phyloP scores from a whole-genome alignment of 805 yeast species.

The Hanseniaspora clermontiae region DNA sequence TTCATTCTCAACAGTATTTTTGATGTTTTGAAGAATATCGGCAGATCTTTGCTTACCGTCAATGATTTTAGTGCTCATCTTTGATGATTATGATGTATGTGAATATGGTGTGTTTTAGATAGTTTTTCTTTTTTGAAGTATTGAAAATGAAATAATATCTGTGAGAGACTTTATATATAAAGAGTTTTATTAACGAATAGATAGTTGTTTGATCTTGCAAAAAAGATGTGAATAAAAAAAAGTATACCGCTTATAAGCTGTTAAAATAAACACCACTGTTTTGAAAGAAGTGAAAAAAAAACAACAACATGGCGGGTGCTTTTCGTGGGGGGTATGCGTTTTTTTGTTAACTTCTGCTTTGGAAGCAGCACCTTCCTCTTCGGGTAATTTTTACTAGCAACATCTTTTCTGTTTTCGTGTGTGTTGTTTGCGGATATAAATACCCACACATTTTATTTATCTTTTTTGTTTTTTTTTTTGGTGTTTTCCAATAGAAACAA shows the following conservation, averaged over 20 bases:
- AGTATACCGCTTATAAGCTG: neutral
- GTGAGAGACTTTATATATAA: too few relatives aligned
- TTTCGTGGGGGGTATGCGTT: too few relatives aligned
- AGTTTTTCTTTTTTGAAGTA: too few relatives aligned
- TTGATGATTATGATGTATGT: neutral
- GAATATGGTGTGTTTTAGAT: too few relatives aligned
- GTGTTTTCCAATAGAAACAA: neutral
- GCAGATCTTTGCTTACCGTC: slow-evolving; percentile 13
- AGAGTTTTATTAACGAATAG: too few relatives aligned
- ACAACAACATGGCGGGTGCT: too few relatives aligned
- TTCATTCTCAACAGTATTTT: neutral
- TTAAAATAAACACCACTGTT: neutral
- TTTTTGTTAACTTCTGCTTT: neutral
- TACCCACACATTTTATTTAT: neutral
- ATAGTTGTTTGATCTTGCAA: too few relatives aligned
- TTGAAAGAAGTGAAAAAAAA: neutral
- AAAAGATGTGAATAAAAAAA: neutral
- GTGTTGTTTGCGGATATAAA: neutral
- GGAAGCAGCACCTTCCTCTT: neutral
- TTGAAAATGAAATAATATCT: too few relatives aligned
- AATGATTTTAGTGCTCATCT: slow-evolving; percentile 11
- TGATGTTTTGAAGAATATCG: slow-evolving; percentile 10
- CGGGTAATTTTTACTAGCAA: neutral
- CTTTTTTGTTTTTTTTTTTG: too few relatives aligned
- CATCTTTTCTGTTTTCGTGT: too few relatives aligned